phyloP scores from a whole-genome alignment of 108 stramenopile species.

The Pseudonitzschia multistriata region DNA sequence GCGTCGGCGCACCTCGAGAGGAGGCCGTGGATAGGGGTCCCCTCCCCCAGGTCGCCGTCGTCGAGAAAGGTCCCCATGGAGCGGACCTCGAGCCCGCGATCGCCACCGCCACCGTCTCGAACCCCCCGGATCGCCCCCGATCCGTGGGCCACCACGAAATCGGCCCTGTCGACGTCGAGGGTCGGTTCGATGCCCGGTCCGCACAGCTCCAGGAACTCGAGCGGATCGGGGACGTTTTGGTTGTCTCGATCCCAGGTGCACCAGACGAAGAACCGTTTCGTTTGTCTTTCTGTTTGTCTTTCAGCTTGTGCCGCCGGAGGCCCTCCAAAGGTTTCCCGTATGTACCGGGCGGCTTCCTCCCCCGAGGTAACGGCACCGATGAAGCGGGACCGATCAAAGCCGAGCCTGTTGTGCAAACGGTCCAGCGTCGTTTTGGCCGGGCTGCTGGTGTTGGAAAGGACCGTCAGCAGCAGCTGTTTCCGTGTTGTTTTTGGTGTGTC shows the following conservation, averaged over 20 bases:
- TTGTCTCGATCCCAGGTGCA: constrained; percentile 54
- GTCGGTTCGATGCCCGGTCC: constrained; percentile 43
- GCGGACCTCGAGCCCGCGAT: background rate
- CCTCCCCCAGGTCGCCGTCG: constrained; percentile 17
- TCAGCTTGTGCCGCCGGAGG: background rate
- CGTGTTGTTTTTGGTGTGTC: too few relatives aligned
- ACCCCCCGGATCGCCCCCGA: constrained; percentile 44
- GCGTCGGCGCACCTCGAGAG: constrained; percentile 39
- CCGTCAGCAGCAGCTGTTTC: constrained; percentile 68
- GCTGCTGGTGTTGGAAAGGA: constrained; percentile 70
- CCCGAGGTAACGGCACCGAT: constrained; percentile 81
- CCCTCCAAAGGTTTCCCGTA: constrained; percentile 14
- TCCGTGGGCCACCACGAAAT: constrained; percentile 74
- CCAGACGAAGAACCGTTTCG: constrained; percentile 43
- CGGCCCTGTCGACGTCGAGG: constrained; percentile 52
- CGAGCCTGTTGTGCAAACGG: constrained; percentile 28
- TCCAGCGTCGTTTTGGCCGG: background rate
- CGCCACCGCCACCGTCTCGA: background rate
- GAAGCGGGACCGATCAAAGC: constrained; percentile 67
- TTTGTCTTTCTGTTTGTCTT: background rate
- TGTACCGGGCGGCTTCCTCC: constrained; percentile 55
- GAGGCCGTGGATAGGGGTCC: constrained; percentile 34
- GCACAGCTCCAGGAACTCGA: constrained; percentile 50
- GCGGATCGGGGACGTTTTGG: constrained; percentile 36
- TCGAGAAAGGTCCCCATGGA: constrained; percentile 22